These are phyloP conservation scores for Mortierella antarctica DNA, from an alignment of 192 early-diverging fungal genomes.

Conservation along the genomic window DNA sequence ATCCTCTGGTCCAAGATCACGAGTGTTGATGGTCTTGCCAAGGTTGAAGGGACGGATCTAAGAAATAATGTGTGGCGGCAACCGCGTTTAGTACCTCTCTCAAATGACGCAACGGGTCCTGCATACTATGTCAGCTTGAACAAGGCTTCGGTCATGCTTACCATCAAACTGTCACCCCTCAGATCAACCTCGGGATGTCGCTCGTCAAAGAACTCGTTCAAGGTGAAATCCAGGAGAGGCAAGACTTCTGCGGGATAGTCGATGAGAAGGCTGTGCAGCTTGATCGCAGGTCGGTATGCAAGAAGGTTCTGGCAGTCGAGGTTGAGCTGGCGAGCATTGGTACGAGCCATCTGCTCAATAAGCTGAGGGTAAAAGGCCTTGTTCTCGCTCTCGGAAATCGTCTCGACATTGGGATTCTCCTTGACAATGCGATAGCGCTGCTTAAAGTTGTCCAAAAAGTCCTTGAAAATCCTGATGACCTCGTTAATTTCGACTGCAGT, in stretches of 20 bases:
- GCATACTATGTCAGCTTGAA: not conserved
- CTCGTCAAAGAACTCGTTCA: conserved; percentile 79
- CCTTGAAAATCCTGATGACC: conserved; percentile 78
- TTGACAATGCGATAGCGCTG: conserved; percentile 62
- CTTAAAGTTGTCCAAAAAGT: conserved; percentile 84
- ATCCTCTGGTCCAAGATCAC: conserved; percentile 94
- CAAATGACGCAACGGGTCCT: conserved; percentile 8
- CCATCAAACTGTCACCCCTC: conserved; percentile 68
- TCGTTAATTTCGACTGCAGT: conserved; percentile 93
- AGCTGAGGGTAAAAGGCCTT: conserved; percentile 83
- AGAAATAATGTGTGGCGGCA: not conserved
- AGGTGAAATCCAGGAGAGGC: conserved; percentile 90
- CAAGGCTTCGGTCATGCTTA: conserved; percentile 20
- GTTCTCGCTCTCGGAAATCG: conserved; percentile 57
- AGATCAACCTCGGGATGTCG: conserved; percentile 73
- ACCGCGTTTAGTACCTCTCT: not conserved
- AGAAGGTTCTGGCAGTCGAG: conserved; percentile 89
- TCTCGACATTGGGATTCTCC: conserved; percentile 18
- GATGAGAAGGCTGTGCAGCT: conserved; percentile 87
- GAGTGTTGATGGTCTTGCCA: conserved; percentile 81
- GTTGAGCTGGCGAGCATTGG: conserved; percentile 80
- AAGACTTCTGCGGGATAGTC: conserved; percentile 98
- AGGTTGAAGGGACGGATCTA: conserved; percentile 92
- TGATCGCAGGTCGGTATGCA: conserved; percentile 69
- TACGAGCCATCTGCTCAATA: conserved; percentile 76